Conservation (phyloP, 1,139 yeast species). For the Saccharomyces pastorianus region DNA sequence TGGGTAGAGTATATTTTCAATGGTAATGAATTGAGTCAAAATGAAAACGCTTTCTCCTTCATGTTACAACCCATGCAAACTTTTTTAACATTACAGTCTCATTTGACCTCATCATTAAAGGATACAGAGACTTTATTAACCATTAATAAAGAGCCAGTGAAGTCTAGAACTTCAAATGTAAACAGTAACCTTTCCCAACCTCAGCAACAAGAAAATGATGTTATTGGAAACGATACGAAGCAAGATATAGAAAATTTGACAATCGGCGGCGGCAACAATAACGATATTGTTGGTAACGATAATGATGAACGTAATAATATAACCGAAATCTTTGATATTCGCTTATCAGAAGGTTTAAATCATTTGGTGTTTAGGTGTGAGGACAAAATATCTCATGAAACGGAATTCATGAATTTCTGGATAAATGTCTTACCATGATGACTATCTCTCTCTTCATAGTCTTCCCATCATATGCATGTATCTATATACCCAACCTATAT, state of each 20-base stretch:
- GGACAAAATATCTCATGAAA: slow-evolving; percentile 8
- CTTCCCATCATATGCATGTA: background rate
- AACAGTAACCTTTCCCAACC: slow-evolving; percentile 7
- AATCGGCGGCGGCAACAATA: background rate
- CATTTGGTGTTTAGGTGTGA: slow-evolving; percentile 21
- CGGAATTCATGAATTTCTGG: slow-evolving; percentile 27
- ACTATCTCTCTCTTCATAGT: background rate
- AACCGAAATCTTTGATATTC: slow-evolving; percentile 23
- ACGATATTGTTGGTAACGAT: slow-evolving; percentile 3
- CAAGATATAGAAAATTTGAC: background rate
- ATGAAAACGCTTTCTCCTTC: slow-evolving; percentile 26
- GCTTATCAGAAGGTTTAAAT: slow-evolving; percentile 28
- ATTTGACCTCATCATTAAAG: slow-evolving; percentile 13
- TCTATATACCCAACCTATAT: background rate
- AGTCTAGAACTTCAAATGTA: slow-evolving; percentile 10
- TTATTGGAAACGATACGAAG: slow-evolving; percentile 1
- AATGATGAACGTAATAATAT: slow-evolving; percentile 5
- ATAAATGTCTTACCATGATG: slow-evolving; percentile 27
- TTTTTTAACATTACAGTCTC: slow-evolving; percentile 16
- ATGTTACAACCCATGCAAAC: slow-evolving; percentile 28
- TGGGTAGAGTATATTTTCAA: slow-evolving; percentile 28
- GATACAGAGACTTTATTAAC: slow-evolving; percentile 13
- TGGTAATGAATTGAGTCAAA: slow-evolving; percentile 21
- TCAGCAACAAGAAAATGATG: slow-evolving; percentile 4
- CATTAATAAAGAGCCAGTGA: slow-evolving; percentile 22